phyloP scores from a whole-genome alignment of 805 yeast genomes.

The Metschnikowia continentalis region DNA sequence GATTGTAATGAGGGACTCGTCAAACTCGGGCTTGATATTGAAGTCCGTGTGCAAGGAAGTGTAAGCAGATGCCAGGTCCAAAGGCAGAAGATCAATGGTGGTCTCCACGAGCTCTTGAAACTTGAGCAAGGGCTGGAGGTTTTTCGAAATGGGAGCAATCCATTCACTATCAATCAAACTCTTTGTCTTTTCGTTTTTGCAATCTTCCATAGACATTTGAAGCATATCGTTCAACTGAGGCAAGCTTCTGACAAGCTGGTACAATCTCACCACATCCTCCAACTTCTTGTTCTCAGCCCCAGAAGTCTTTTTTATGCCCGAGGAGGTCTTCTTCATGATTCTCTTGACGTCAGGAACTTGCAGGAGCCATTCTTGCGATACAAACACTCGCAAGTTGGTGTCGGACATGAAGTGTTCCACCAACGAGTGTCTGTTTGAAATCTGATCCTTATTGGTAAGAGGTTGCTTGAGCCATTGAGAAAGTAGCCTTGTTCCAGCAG shows the following conservation, averaged over 20 bases:
- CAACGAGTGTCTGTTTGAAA: conserved; percentile 63
- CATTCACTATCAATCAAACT: conserved; percentile 48
- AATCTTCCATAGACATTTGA: conserved; percentile 37
- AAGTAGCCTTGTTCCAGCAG: conserved; percentile 82
- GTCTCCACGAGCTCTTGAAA: conserved; percentile 86
- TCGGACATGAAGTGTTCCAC: conserved; percentile 76
- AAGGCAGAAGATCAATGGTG: conserved; percentile 81
- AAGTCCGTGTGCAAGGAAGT: conserved; percentile 56
- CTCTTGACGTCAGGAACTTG: conserved; percentile 82
- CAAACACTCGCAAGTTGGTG: conserved; percentile 55
- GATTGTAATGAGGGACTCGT: conserved; percentile 63
- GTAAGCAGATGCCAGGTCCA: conserved; percentile 48
- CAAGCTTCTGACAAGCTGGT: conserved; percentile 68
- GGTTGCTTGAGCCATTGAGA: conserved; percentile 98
- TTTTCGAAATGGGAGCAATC: conserved; percentile 51
- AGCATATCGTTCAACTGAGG: conserved; percentile 65
- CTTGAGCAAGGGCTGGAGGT: conserved; percentile 52
- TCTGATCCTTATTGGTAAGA: conserved; percentile 57
- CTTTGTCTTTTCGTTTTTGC: conserved; percentile 22
- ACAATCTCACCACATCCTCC: conserved; percentile 86
- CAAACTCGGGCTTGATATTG: conserved; percentile 85
- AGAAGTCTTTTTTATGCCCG: conserved; percentile 26
- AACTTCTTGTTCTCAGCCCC: conserved; percentile 52
- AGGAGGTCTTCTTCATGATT: conserved; percentile 59
- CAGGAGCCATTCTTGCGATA: conserved; percentile 63